These are phyloP conservation scores for Lentinula sp. DNA, from an alignment of 768 basidiomycete genomes.

Conservation along the genomic window DNA sequence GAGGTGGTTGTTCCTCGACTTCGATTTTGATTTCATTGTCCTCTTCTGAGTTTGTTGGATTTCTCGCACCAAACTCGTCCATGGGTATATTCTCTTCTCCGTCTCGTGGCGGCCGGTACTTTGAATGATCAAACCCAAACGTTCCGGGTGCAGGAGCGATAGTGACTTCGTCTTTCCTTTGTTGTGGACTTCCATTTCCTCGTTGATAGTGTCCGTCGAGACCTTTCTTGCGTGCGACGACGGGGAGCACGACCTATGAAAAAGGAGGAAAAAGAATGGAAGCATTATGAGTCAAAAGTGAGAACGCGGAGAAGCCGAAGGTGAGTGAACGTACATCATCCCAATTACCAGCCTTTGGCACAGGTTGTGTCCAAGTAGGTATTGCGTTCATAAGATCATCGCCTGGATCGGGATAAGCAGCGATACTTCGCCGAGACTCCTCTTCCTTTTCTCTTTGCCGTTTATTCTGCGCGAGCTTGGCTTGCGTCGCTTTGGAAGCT, in stretches of 20 bases:
- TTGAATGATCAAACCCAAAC: slow-evolving; percentile 72
- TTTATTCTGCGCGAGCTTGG: slow-evolving; percentile 25
- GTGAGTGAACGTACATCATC: slow-evolving; percentile 54
- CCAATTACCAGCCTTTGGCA: slow-evolving; percentile 68
- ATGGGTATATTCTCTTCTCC: slow-evolving; percentile 45
- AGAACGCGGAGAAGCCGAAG: not conserved
- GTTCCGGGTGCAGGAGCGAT: slow-evolving; percentile 75
- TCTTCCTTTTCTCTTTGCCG: slow-evolving; percentile 33
- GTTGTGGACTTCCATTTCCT: slow-evolving; percentile 61
- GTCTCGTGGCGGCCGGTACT: slow-evolving; percentile 48
- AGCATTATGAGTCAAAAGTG: not conserved
- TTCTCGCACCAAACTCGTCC: slow-evolving; percentile 58
- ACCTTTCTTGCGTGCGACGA: slow-evolving; percentile 79
- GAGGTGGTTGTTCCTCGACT: slow-evolving; percentile 13
- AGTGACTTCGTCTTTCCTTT: slow-evolving; percentile 31
- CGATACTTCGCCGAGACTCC: slow-evolving; percentile 50
- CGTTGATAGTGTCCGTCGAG: slow-evolving; percentile 64
- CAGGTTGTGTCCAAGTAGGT: slow-evolving; percentile 76
- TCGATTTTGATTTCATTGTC: slow-evolving; percentile 12
- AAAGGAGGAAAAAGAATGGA: not conserved
- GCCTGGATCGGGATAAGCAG: slow-evolving; percentile 61
- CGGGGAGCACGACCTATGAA: slow-evolving; percentile 72
- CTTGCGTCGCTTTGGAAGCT: slow-evolving; percentile 34
- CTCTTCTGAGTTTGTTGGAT: slow-evolving; percentile 9
- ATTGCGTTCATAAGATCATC: slow-evolving; percentile 66